phyloP scores from a whole-genome alignment of 768 basidiomycete species.

The Leccinum longicurvipes region DNA sequence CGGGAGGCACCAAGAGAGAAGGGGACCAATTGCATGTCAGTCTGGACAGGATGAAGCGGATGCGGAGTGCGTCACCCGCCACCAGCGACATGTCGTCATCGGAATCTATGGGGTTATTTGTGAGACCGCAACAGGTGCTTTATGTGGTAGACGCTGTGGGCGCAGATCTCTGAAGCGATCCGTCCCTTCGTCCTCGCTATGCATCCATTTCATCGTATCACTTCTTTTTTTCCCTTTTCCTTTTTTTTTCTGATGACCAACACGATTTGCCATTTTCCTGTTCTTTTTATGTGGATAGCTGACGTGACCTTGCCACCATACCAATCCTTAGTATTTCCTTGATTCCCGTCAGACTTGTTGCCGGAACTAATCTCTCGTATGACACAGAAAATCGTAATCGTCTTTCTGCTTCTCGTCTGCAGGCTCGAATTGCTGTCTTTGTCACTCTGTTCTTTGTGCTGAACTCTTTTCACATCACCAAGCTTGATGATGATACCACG shows the following conservation, averaged over 20 bases:
- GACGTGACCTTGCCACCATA: constrained; percentile 11
- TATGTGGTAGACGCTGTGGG: constrained; percentile 85
- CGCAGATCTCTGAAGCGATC: constrained; percentile 45
- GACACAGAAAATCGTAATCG: constrained; percentile 20
- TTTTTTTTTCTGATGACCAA: constrained; percentile 10
- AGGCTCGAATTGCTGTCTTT: background rate
- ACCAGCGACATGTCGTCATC: constrained; percentile 53
- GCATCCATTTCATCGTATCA: background rate
- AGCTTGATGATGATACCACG: constrained; percentile 17
- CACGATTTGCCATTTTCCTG: background rate
- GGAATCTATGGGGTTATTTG: constrained; percentile 75
- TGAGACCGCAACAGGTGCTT: constrained; percentile 80
- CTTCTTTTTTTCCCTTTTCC: background rate
- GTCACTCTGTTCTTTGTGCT: background rate
- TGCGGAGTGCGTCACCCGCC: constrained; percentile 66
- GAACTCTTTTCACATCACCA: background rate
- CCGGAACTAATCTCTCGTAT: constrained; percentile 24
- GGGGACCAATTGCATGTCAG: constrained; percentile 48
- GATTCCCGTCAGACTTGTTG: constrained; percentile 10
- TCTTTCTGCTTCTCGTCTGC: constrained; percentile 1
- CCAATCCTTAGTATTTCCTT: constrained; percentile 9
- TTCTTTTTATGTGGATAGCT: constrained; percentile 8
- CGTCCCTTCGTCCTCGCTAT: background rate
- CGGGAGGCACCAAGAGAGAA: constrained; percentile 45
- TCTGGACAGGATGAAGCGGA: constrained; percentile 50